phyloP scores from a whole-genome alignment of 495 filamentous ascomycete genomes.

The Talaromyces borbonicus region DNA sequence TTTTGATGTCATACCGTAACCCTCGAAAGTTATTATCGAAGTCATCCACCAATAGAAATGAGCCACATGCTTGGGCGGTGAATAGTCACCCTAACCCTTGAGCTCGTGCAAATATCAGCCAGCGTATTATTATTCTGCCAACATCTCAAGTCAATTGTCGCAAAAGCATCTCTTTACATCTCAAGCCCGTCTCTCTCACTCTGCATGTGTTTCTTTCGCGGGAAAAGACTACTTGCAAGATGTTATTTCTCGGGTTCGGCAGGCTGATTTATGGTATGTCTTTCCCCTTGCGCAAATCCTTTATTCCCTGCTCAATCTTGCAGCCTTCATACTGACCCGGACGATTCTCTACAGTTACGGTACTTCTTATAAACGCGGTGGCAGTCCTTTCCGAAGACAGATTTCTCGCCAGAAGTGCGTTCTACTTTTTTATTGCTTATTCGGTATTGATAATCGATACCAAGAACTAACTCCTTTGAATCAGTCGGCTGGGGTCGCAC shows the following conservation, averaged over 20 bases:
- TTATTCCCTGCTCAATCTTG: neutral
- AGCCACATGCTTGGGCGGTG: no score
- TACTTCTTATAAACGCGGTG: slow-evolving; percentile 89
- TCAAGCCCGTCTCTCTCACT: no score
- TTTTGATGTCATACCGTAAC: no score
- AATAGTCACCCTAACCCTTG: no score
- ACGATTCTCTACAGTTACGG: slow-evolving; percentile 43
- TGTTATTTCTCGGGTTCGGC: slow-evolving; percentile 62
- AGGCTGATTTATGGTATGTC: slow-evolving; percentile 60
- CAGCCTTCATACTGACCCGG: slow-evolving; percentile 5
- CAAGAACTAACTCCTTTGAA: neutral
- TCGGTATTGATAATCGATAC: slow-evolving; percentile 9
- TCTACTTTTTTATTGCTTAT: neutral
- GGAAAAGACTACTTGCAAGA: slow-evolving; percentile 25
- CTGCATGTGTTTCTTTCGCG: no score
- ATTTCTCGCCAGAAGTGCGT: slow-evolving; percentile 87
- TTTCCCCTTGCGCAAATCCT: neutral
- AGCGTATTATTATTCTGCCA: no score
- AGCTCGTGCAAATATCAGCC: no score
- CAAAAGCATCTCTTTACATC: no score
- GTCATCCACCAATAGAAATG: no score
- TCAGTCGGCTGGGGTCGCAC: slow-evolving; percentile 72
- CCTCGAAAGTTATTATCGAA: no score
- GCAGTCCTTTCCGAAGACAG: slow-evolving; percentile 95
- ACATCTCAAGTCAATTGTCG: no score